Percentiles rank a stretch among this genome's conserved stretches.
These are phyloP conservation scores for Vitis amurensis DNA, from an alignment of 164 flowering plant species.

Conservation along the genomic window DNA sequence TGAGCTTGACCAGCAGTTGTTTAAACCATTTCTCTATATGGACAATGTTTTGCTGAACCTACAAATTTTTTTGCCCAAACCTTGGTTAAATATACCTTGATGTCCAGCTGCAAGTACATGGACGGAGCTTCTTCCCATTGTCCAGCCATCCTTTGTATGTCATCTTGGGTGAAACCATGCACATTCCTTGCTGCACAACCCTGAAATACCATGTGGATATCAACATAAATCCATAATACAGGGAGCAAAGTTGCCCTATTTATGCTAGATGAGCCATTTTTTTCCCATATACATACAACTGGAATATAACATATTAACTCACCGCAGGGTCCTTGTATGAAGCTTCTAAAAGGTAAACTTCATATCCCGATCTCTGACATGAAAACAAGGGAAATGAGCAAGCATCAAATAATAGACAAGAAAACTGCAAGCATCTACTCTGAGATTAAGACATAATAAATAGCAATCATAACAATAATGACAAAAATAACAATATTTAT, in stretches of 20 bases:
- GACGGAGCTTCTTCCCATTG: constrained; percentile 93
- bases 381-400: constrained; percentile 11
- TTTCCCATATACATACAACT: not conserved
- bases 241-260: not conserved
- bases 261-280: not conserved
- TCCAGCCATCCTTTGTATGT: constrained; percentile 74
- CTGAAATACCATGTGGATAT: constrained; percentile 37
- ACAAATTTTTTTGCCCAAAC: not conserved
- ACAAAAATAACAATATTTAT: no score
- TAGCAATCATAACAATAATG: not conserved
- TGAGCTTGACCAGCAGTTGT: no score
- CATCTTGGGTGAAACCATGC: constrained; percentile 75
- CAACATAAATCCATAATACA: not conserved
- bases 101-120: constrained; percentile 67
- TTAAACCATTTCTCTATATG: no score
- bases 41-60: no score
- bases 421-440: not conserved
- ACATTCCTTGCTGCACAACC: constrained; percentile 99
- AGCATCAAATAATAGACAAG: not conserved
- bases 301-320: constrained; percentile 23
- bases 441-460: not conserved
- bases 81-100: constrained; percentile 52
- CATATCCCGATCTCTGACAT: constrained; percentile 86
- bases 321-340: constrained; percentile 91
- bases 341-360: constrained; percentile 90